These are phyloP conservation scores for Microthlaspi erraticum DNA, from an alignment of 345 rosid species.

Conservation along the genomic window DNA sequence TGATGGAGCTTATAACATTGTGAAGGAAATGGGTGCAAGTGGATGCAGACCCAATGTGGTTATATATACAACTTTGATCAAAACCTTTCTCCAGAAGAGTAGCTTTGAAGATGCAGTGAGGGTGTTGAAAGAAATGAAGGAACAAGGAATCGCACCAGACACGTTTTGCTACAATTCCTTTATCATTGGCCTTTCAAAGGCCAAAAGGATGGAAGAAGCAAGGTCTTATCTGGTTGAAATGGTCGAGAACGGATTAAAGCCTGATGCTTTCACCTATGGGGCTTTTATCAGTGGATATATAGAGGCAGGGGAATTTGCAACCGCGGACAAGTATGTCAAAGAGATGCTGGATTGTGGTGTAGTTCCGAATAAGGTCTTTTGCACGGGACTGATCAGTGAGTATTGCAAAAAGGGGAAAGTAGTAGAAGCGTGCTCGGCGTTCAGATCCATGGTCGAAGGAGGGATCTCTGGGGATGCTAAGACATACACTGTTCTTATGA, in stretches of 20 bases:
- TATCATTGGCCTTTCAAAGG: constrained; percentile 79
- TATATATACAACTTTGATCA: constrained; percentile 67
- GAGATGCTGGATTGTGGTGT: constrained; percentile 71
- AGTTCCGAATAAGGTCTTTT: constrained; percentile 63
- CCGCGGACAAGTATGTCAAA: constrained; percentile 60
- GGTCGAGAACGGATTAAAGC: constrained; percentile 64
- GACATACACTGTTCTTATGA: constrained; percentile 61
- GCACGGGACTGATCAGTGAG: constrained; percentile 60
- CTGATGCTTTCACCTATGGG: constrained; percentile 71
- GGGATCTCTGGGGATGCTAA: constrained; percentile 59
- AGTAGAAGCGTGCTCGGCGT: constrained; percentile 58
- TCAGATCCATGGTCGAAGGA: constrained; percentile 57
- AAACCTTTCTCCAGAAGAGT: constrained; percentile 57
- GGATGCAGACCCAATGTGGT: constrained; percentile 70
- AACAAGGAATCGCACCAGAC: constrained; percentile 63
- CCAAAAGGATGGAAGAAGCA: constrained; percentile 76
- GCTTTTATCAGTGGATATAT: constrained; percentile 63
- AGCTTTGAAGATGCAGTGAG: constrained; percentile 59
- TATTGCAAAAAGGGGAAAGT: constrained; percentile 66
- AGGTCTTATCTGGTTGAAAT: constrained; percentile 61
- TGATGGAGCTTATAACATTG: constrained; percentile 52
- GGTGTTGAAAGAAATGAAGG: constrained; percentile 64
- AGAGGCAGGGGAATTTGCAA: constrained; percentile 62
- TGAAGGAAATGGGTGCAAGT: constrained; percentile 56
- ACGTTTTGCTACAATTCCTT: constrained; percentile 71